These are phyloP conservation scores for Immersiella caudata DNA, from an alignment of 495 filamentous ascomycete species.

Conservation along the genomic window DNA sequence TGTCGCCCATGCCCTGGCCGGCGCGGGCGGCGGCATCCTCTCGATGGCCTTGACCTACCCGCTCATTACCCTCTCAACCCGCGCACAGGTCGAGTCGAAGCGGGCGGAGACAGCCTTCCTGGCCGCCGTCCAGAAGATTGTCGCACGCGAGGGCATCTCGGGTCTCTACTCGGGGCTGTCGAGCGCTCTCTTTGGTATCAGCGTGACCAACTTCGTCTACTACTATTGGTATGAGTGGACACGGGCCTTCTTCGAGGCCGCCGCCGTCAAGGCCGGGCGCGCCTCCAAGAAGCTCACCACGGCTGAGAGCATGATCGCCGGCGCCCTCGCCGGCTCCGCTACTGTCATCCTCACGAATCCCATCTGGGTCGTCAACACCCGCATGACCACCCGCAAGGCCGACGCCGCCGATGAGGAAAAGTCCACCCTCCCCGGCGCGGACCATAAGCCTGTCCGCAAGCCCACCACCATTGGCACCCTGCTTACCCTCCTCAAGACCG, in stretches of 20 bases:
- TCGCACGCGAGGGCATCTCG: conserved; percentile 83
- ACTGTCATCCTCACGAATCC: conserved; percentile 96
- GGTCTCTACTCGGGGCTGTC: conserved; percentile 90
- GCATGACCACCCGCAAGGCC: conserved; percentile 87
- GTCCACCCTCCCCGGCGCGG: conserved; percentile 30
- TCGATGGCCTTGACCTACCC: conserved; percentile 98
- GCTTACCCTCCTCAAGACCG: conserved; percentile 71
- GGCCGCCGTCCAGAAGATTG: conserved; percentile 80
- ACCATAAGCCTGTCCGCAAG: conserved; percentile 48
- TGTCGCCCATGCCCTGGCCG: conserved; percentile 84
- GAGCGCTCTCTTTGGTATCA: conserved; percentile 94
- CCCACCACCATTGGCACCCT: conserved; percentile 73
- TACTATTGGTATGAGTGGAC: conserved; percentile 99
- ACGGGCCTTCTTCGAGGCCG: conserved; percentile 81
- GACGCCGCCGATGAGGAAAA: conserved; percentile 51
- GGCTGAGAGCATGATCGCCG: conserved; percentile 87
- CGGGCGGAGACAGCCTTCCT: conserved; percentile 80
- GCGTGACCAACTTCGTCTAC: conserved; percentile 98
- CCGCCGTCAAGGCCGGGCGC: conserved; percentile 73
- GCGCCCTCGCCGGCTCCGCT: conserved; percentile 90
- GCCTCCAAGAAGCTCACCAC: conserved; percentile 83
- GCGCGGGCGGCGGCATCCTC: conserved; percentile 86
- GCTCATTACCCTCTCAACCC: conserved; percentile 94
- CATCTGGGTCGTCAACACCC: conserved; percentile 98
- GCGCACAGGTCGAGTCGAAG: conserved; percentile 96